These are phyloP conservation scores for Globisporangium lucens DNA, from an alignment of 352 stramenopile species.

Conservation along the genomic window DNA sequence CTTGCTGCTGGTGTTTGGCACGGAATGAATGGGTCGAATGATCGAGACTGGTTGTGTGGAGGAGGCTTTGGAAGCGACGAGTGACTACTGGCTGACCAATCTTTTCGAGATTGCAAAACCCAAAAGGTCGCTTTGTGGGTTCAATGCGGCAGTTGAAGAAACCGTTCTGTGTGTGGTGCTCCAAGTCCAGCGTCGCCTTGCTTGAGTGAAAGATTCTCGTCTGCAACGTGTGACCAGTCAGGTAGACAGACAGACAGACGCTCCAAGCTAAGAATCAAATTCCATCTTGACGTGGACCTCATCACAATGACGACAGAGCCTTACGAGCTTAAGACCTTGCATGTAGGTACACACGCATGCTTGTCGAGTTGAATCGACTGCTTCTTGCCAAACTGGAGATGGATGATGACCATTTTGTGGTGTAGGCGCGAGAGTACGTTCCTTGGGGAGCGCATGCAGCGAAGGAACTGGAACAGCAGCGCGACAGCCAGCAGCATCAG, in stretches of 20 bases:
- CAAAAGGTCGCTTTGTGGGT: neutral
- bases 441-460: conserved; percentile 44
- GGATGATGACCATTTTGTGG: neutral
- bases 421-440: conserved; percentile 39
- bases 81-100: neutral
- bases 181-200: neutral
- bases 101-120: neutral
- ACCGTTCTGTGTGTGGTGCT: neutral
- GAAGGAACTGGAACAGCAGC: conserved; percentile 19
- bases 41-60: neutral
- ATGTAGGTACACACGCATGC: conserved; percentile 5
- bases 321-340: conserved; percentile 20
- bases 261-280: neutral
- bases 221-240: neutral
- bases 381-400: neutral
- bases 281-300: neutral
- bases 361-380: neutral
- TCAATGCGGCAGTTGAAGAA: neutral
- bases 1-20: neutral
- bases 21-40: neutral
- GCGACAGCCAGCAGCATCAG: conserved; percentile 19
- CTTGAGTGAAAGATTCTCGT: neutral
- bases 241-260: neutral
- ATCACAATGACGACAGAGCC: conserved; percentile 3
- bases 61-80: neutral